Base-by-base conservation (phyloP, 2,329 filamentous ascomycete genomes). In the Lachnellula cervina region DNA sequence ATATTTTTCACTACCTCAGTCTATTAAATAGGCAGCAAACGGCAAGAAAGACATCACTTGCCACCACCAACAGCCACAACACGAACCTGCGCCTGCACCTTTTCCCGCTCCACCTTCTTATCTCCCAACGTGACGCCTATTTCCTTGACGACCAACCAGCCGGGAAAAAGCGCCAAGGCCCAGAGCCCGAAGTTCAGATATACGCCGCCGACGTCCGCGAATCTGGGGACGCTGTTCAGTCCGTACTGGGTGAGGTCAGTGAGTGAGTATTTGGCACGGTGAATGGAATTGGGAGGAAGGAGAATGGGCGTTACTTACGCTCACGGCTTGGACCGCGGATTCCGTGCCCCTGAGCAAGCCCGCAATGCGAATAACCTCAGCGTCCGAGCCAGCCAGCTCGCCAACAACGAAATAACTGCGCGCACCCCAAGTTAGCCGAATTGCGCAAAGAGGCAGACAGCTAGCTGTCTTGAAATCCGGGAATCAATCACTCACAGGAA, bases 121-220 rank as follows among this genome's bases (percentile, higher is more conserved):
- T 66, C 59, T 1, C 62, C 59, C 16, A 68, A 51, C 0, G 51
- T 65, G 3, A 65, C 63, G 2, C 66, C 66, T 38, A 68, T 66
- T 23, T 66, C 55, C 32, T 58, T 66, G 7, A 89, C 63, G 0
- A 90, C 81, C 16, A 87, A 62, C 87, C 86, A 90, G 0, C 83
- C 85, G 0, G 87, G 87, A 2, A 77, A 61, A 11, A 90, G 72
- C 0, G 86, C 77, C 0, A 87, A 61, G 0, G 74, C 86, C 85
- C 86, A 90, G 0, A 90, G 73, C 0, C 73, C 80, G 66, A 89
- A 88, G 64, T 89, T 90, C 63, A 89, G 73, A 65, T 90, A 90
- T 0, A 88, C 77, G 16, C 77, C 83, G 2, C 86, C 87, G 2
- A 88, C 77, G 49, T 84, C 73, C 1, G 80, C 85, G 68, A 90